phyloP scores from a whole-genome alignment of 805 yeast genomes.

The Myxozyma nipponensis region DNA sequence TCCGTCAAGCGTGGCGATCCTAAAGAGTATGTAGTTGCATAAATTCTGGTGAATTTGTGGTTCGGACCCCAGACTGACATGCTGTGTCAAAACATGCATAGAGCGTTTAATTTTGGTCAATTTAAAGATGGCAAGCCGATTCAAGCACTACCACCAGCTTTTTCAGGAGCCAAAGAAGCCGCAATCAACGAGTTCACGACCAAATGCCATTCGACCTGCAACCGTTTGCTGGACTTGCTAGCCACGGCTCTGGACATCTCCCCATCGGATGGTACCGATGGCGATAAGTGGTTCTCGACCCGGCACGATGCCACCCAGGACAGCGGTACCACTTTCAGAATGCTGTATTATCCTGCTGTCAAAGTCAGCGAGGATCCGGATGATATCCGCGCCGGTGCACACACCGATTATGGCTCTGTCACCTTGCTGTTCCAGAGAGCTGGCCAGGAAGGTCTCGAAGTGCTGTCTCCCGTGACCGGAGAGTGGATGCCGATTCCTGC shows the following conservation, averaged over 20 bases:
- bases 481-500: conserved; percentile 69
- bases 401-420: conserved; percentile 76
- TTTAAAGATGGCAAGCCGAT: conserved; percentile 41
- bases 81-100: too few species aligned
- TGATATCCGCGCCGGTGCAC: conserved; percentile 70
- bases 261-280: conserved; percentile 45
- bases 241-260: conserved; percentile 64
- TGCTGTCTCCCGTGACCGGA: conserved; percentile 50
- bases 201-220: conserved; percentile 51
- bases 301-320: conserved; percentile 51
- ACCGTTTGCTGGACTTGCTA: conserved; percentile 50
- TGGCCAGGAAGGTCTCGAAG: conserved; percentile 70
- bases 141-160: conserved; percentile 51
- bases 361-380: conserved; percentile 41
- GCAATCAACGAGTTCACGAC: conserved; percentile 35
- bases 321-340: conserved; percentile 65
- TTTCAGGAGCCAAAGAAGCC: conserved; percentile 44
- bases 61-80: too few species aligned
- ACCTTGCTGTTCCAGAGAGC: conserved; percentile 68
- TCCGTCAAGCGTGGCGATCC: conserved; percentile 41
- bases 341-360: conserved; percentile 60
- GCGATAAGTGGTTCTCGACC: conserved; percentile 53
- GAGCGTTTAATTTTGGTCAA: conserved; percentile 61
- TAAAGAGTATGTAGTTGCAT: conserved; percentile 39
- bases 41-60: too few species aligned